These are phyloP conservation scores for Mycena vitilis DNA, from an alignment of 768 basidiomycete genomes.

Conservation along the genomic window DNA sequence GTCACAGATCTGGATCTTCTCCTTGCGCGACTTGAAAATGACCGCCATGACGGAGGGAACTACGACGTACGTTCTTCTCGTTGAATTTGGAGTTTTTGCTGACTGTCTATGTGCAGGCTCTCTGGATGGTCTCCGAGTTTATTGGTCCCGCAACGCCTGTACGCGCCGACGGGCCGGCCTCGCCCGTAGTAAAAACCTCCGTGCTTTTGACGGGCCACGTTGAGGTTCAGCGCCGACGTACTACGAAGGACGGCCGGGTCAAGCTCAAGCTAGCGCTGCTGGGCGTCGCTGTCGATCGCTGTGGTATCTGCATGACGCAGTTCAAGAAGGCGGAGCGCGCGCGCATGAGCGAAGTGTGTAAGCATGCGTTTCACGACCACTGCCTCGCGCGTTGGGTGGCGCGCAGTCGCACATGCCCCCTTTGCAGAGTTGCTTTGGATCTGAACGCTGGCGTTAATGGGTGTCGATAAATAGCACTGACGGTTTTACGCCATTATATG, in stretches of 20 bases:
- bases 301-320: constrained; percentile 79
- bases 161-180: constrained; percentile 2
- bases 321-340: constrained; percentile 71
- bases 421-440: constrained; percentile 34
- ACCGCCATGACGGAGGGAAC: constrained; percentile 58
- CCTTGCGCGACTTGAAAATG: constrained; percentile 65
- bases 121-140: constrained; percentile 69
- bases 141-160: constrained; percentile 63
- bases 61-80: constrained; percentile 65
- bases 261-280: constrained; percentile 78
- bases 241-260: constrained; percentile 71
- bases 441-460: constrained; percentile 7
- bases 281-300: constrained; percentile 73
- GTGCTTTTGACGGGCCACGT: constrained; percentile 50
- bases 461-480: not conserved
- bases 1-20: constrained; percentile 75
- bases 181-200: constrained; percentile 32
- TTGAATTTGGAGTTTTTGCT: constrained; percentile 37
- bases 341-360: constrained; percentile 67
- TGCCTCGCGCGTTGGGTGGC: constrained; percentile 38
- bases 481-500: constrained; percentile 5
- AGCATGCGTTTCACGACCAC: constrained; percentile 57
- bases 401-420: constrained; percentile 36
- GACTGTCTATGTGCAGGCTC: constrained; percentile 49
- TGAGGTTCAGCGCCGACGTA: constrained; percentile 68